These are phyloP conservation scores for Ceratobasidium sp. DNA, from an alignment of 1,284 basidiomycete species.

Conservation along the genomic window DNA sequence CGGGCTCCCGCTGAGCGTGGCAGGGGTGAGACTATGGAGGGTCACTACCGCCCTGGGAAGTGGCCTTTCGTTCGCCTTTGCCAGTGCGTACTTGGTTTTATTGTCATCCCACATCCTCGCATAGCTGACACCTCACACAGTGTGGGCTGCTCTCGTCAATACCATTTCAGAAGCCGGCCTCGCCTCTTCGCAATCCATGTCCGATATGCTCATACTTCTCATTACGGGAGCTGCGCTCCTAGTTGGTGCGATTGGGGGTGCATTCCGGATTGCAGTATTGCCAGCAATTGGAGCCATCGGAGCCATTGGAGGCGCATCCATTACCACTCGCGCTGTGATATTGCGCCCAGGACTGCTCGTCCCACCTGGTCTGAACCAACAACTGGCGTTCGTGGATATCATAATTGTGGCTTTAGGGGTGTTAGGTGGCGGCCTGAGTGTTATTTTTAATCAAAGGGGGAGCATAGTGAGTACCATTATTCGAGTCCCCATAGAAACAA, in stretches of 20 bases:
- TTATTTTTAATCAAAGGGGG: conserved; percentile 34
- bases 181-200: conserved; percentile 39
- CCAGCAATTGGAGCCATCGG: conserved; percentile 34
- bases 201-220: conserved; percentile 37
- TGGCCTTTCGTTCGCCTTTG: conserved; percentile 35
- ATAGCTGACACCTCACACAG: neutral
- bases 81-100: conserved; percentile 17
- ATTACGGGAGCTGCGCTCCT: conserved; percentile 38
- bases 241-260: conserved; percentile 25
- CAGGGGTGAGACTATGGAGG: conserved; percentile 35
- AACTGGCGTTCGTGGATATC: conserved; percentile 38
- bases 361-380: conserved; percentile 27
- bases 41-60: conserved; percentile 34
- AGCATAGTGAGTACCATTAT: conserved; percentile 23
- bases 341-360: conserved; percentile 36
- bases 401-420: conserved; percentile 16
- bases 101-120: neutral
- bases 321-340: conserved; percentile 24
- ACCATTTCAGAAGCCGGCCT: conserved; percentile 39
- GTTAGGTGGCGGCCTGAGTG: conserved; percentile 25
- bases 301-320: conserved; percentile 29
- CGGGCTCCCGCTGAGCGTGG: conserved; percentile 24
- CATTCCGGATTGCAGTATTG: conserved; percentile 17
- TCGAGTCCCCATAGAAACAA: neutral
- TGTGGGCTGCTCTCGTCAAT: conserved; percentile 36